Percentiles rank a stretch among this genome's conserved stretches.
Conservation (phyloP, 805 yeast species). For the Candida alai region DNA sequence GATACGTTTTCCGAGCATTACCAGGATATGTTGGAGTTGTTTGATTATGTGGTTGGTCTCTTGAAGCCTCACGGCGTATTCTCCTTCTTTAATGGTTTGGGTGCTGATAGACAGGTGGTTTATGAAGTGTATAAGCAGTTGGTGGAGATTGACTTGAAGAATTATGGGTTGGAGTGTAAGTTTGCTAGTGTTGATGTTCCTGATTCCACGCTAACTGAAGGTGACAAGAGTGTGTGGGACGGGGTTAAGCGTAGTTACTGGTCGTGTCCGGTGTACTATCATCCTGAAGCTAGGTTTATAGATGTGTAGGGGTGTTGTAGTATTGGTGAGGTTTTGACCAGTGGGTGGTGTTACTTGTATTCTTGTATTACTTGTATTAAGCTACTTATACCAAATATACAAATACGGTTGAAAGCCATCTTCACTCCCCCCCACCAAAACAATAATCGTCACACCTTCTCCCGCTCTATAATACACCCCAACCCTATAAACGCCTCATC, state of each 20-base stretch:
- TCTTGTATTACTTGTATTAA: not conserved
- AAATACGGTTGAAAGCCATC: conserved; percentile 2
- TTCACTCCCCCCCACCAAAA: too few species aligned
- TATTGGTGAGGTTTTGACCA: not conserved
- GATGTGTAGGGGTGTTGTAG: conserved; percentile 13
- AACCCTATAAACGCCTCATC: conserved; percentile 89
- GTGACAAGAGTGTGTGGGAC: conserved; percentile 50
- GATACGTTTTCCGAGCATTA: conserved; percentile 95
- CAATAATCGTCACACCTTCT: too few species aligned
- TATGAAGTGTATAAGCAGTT: conserved; percentile 76
- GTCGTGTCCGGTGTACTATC: conserved; percentile 66
- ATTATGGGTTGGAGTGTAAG: conserved; percentile 70
- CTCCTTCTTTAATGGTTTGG: conserved; percentile 84
- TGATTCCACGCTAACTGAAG: conserved; percentile 21
- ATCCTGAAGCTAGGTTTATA: conserved; percentile 55
- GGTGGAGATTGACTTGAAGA: conserved; percentile 72
- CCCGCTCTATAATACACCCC: conserved; percentile 66
- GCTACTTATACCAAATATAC: conserved; percentile 1
- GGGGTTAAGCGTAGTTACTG: conserved; percentile 62
- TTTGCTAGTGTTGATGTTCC: conserved; percentile 51
- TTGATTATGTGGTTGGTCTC: conserved; percentile 77
- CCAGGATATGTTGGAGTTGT: conserved; percentile 79
- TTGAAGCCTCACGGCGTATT: conserved; percentile 79
- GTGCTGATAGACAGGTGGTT: conserved; percentile 41
- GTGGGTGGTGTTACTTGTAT: not conserved